Percentiles rank a stretch among this genome's conserved stretches.
Conservation (phyloP, 768 basidiomycete genomes). For the Lactarius tabidus region DNA sequence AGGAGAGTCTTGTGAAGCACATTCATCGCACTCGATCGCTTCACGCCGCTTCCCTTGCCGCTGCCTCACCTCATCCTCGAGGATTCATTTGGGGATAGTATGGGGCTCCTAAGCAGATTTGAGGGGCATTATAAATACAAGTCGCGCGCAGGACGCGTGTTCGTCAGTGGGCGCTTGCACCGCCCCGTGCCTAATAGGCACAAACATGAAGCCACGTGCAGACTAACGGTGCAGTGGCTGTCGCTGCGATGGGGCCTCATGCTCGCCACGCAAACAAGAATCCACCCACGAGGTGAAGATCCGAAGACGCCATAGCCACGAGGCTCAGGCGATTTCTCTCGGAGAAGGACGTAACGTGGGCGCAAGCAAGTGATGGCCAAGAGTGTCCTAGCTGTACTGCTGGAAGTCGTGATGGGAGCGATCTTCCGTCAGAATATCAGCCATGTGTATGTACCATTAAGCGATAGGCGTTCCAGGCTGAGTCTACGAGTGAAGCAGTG, state of each 20-base stretch:
- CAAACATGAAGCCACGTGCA: not conserved
- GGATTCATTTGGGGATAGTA: not conserved
- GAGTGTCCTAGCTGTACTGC: not conserved
- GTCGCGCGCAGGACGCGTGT: not conserved
- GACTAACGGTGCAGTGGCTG: too few species aligned
- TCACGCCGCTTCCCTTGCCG: not conserved
- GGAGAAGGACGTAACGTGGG: not conserved
- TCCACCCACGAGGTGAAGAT: not conserved
- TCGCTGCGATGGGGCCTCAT: not conserved
- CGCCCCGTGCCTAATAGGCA: not conserved
- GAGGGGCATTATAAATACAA: not conserved
- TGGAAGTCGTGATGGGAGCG: not conserved
- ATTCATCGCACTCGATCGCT: not conserved
- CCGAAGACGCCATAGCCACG: not conserved
- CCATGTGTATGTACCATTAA: not conserved
- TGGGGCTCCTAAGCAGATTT: not conserved
- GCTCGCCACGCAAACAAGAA: not conserved
- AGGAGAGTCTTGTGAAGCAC: not conserved
- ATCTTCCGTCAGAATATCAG: not conserved
- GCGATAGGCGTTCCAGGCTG: not conserved
- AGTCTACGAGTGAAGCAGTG: not conserved
- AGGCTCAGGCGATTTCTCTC: not conserved
- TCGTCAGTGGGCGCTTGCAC: not conserved
- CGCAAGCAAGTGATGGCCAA: not conserved
- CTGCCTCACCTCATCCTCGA: slow-evolving; percentile 5